Base-by-base conservation (phyloP, 768 basidiomycete genomes). In the Candolleomyces aberdarensis region DNA sequence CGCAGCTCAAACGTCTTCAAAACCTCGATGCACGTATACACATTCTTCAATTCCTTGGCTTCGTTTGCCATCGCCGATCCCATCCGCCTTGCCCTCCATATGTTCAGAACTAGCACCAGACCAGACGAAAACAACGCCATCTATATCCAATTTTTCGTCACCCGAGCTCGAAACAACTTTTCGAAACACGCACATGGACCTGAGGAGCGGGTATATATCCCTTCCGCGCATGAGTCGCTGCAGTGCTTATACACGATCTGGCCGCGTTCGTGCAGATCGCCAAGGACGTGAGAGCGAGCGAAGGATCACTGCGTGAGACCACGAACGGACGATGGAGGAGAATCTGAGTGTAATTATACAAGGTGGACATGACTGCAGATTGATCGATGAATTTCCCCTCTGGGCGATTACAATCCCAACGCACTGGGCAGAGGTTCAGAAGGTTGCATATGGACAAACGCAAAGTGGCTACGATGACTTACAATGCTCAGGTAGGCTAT, bases 191-290 rank as follows among this genome's bases (percentile, higher is more conserved):
- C 19, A 60, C 59, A 40, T 20, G 26, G 19, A 55, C 11, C 9
- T 22, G 40, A 8, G 59, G 59, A 11, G 31, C 43, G 36, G 50
- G 47, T 8, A 32, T 26, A 3, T 29, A 22, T 3, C 22, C 40
- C 17, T 48, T 40, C 5, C 11, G 10, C 15, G 41, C 5, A 7
- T 55, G 51, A 20, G 22, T 22, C 7, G 44, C 50, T 40, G 46
- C 54, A 15, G 54, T 40, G 1, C 41, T 51, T 47, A 51, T 55
- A 40, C 50, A 54, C 50, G 43, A 5, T 19, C 59, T 14, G 5
- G 59, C 59, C 10, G 59, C 59, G 20, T 47, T 41, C 14, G 36
- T 55, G 31, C 59, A 60, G 11, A 47, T 55, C 15, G 52, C 59
- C 51, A 60, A 7, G 10, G 59, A 53, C 22, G 59, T 10, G 17